Evolutionary conservation across 805 yeast genomes (phyloP), one percentile per base, ranked within the genome.

Genomic region (Sporopachydermia quercuum): DNA sequence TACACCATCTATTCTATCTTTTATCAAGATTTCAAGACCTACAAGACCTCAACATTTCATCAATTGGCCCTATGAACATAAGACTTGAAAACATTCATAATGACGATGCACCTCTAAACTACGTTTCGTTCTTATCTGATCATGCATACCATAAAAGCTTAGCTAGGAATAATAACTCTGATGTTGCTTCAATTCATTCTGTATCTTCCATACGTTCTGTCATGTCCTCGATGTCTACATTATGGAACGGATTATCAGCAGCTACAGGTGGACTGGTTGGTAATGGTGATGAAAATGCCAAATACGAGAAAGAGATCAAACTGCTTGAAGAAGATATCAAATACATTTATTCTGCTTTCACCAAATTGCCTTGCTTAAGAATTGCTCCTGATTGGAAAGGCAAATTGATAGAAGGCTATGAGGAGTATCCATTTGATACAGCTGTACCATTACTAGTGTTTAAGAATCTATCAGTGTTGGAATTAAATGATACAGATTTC

Each of bases 391-490:
- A 74, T 44, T 63, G 73, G 4, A 73, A 73, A 44, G 69, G 78
- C 14, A 68, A 63, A 45, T 57, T 72, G 36, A 76, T 76, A 18
- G 66, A 63, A 38, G 75, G 76, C 2, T 77, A 74, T 52, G 81
- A 76, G 49, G 83, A 76, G 50, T 76, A 71, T 50, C 84, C 83
- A 0, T 76, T 78, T 52, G 84, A 77, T 49, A 74, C 82, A 3
- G 68, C 78, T 3, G 76, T 78, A 5, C 83, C 84, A 2, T 52
- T 77, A n/a, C 59, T 58, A 34, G 63, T 72, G 54, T 77, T 76
- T 54, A 75, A 74, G 44, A 77, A 74, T 49, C 56, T 76, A 37
- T 71, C 75, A 38, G 79, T 76, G 15, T 57, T 76, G 36, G 84
- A 76, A 49, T 54, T 77, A 3, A 61, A 63, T 18, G 79, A 74